phyloP scores from a whole-genome alignment of 257 asterid species.

The Cynanchum wilfordii region DNA sequence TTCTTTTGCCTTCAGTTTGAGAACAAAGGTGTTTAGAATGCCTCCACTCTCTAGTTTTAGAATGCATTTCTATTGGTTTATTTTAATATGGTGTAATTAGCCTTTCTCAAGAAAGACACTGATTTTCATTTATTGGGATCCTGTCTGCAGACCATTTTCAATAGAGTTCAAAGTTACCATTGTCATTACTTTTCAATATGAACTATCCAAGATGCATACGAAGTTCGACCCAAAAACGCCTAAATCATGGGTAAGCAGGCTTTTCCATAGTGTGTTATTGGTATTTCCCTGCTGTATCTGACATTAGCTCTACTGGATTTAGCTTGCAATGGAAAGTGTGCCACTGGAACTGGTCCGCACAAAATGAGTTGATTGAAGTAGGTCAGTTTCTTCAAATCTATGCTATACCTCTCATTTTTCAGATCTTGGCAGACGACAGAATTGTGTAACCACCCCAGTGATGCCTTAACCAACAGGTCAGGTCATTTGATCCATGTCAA shows the following conservation, averaged over 20 bases:
- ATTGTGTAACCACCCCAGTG: neutral
- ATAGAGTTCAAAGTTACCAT: conserved; percentile 69
- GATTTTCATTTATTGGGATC: neutral
- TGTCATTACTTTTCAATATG: conserved; percentile 55
- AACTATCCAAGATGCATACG: conserved; percentile 38
- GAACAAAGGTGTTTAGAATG: neutral
- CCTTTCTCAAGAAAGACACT: neutral
- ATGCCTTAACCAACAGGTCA: neutral
- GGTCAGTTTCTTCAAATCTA: conserved; percentile 28
- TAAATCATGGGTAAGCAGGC: conserved; percentile 57
- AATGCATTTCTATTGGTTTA: neutral
- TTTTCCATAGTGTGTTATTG: neutral
- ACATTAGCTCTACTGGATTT: conserved; percentile 13
- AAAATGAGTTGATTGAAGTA: conserved; percentile 36
- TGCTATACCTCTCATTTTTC: neutral
- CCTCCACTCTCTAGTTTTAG: neutral
- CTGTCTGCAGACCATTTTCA: conserved; percentile 66
- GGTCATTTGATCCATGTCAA: neutral
- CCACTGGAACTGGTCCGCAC: conserved; percentile 74
- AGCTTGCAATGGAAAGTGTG: conserved; percentile 71
- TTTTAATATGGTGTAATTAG: neutral
- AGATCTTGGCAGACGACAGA: neutral
- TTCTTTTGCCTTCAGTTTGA: neutral
- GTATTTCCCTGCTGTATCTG: conserved; percentile 10
- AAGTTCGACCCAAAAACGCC: conserved; percentile 47